Evolutionary conservation across 1,284 basidiomycete genomes (phyloP), one percentile per base, ranked within the genome.

Genomic region (Melampsora abietis-canadensis): DNA sequence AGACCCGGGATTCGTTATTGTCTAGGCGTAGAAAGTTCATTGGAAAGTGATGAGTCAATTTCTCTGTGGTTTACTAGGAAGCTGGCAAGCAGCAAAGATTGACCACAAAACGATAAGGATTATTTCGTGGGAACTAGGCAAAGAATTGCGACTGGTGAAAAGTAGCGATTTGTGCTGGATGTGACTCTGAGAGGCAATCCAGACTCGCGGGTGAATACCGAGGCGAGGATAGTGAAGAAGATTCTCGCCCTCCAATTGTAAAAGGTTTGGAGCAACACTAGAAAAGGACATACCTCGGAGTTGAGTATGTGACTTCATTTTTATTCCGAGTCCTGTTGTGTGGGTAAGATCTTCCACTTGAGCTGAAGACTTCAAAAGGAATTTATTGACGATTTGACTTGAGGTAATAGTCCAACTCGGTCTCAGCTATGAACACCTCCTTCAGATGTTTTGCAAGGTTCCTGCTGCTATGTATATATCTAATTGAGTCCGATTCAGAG

Each of bases 1-100:
- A 66, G 31, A 74, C 70, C 24, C 70, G 31, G 19, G 70, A 74
- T 40, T 72, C 69, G 47, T 70, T 63, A 31, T 37, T 34, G 51
- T 70, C 68, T 70, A 59, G 54, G 14, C 48, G 59, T 14, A 54
- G 7, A n/a, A 21, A 44, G 0, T 54, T n/a, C n/a, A 54, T 54
- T 54, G n/a, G 51, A 21, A 19, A 7, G 27, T 54, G 51, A 54
- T 54, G 51, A 54, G 51, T 27, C 27, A 54, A 54, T 21, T 4
- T 54, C 51, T 27, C 12, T 44, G 40, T 12, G 12, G 40, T 44
- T 44, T 44, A 44, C 40, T 44, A 44, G 40, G 10, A 44, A 44
- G 40, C 40, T 44, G 14, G 40, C 40, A 12, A 44, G 2, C 10
- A 44, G 40, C 12, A 44, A 44, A 44, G 40, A 44, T 44, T 44